Evolutionary conservation across 129 eudicot species (phyloP), one percentile per base, ranked within the genome.

Genomic region (Lonicera japonica): DNA sequence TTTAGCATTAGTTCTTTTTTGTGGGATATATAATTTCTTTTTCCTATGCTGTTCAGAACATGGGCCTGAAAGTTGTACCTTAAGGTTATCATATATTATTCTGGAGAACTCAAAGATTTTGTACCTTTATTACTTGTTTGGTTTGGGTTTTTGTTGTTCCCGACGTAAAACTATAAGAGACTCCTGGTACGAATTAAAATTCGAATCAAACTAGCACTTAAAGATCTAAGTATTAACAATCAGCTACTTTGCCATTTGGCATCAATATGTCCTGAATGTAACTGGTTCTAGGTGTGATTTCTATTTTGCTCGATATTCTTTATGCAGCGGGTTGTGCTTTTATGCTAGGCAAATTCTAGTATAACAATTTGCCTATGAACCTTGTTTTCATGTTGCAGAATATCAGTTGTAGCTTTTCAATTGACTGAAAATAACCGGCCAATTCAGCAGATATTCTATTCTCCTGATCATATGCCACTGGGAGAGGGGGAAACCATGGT

Each of bases 401-500:
- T 67, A 65, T 54, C n/a, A 47, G 66, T 52, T 73, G 61, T 47
- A 41, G 61, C 14, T 15, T 60, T 29, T 18, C 24, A 20, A 69
- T 58, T 36, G 18, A 29, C 58, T 17, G 45, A 60, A 21, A 56
- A 39, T 18, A 68, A 54, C 56, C 19, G 48, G 43, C 65, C 38
- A 61, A 45, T 25, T 52, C 19, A 46, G 21, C 39, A 45, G 14
- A 23, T 39, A 56, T 19, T 63, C 65, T 58, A 53, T 59, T 16
- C 17, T 57, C 20, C 61, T 24, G 41, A 25, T 51, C 45, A 25
- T n/a, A n/a, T n/a, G n/a, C n/a, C n/a, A n/a, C n/a, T n/a, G n/a
- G n/a, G n/a, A 5, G 67, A 54, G 47, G 69, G 67, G 70, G 69
- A 69, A 47, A 73, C 62, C 53, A 79, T 79, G 80, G 73, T 77